These are phyloP conservation scores for Pyrus pyrifolia DNA, from an alignment of 306 rosid genomes.

Conservation along the genomic window DNA sequence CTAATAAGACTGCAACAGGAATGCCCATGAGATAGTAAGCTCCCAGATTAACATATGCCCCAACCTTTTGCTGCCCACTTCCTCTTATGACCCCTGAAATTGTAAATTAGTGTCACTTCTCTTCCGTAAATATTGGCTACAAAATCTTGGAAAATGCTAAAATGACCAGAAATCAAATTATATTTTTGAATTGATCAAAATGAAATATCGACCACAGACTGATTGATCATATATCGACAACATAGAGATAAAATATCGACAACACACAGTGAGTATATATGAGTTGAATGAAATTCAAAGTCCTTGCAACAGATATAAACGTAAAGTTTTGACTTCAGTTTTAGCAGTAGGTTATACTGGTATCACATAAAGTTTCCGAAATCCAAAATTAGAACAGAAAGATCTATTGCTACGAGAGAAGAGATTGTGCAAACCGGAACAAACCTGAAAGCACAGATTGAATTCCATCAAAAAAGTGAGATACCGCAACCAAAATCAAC, in stretches of 20 bases:
- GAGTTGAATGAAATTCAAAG: too few species aligned
- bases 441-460: conserved; percentile 38
- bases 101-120: not conserved
- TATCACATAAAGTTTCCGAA: not conserved
- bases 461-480: conserved; percentile 40
- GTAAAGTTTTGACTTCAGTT: not conserved
- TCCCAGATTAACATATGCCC: conserved; percentile 30
- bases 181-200: too few species aligned
- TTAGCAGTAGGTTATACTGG: not conserved
- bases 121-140: not conserved
- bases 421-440: not conserved
- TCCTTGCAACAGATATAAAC: too few species aligned
- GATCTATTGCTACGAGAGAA: not conserved
- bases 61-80: conserved; percentile 29
- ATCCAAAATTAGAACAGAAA: not conserved
- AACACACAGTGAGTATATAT: too few species aligned
- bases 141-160: not conserved
- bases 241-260: too few species aligned
- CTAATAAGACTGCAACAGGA: conserved; percentile 20
- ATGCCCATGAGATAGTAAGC: conserved; percentile 31
- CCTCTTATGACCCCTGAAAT: conserved; percentile 22
- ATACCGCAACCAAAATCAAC: conserved; percentile 24
- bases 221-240: too few species aligned
- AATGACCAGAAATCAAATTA: too few species aligned
- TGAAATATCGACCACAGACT: too few species aligned